Base-by-base conservation (phyloP, 352 stramenopile genomes). In the Globisporangium okanoganense region DNA sequence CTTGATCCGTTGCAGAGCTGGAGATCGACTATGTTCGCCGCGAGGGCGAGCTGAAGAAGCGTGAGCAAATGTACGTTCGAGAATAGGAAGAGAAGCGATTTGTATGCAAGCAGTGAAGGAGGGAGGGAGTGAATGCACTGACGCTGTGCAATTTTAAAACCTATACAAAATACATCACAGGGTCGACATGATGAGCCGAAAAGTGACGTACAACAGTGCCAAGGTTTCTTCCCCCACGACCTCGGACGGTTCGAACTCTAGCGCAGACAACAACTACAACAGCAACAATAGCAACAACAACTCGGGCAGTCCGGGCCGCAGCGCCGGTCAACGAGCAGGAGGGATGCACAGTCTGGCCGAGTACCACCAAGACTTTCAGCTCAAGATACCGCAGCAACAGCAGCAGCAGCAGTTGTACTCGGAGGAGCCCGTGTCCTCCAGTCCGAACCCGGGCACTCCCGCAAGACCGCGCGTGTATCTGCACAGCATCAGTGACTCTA, bases 31-130 rank as follows among this genome's bases (percentile, higher is more conserved):
- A 86, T 45, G 71, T 80, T 64, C 81, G 85, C 50, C 78, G 83
- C n/a, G 85, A 95, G 62, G 72, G 71, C 36, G 85, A 92, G 64
- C 58, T 95, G 27, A 92, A 92, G 64, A 93, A 92, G 69, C 80
- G 85, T 25, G 85, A 95, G 66, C 82, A 91, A 82, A 90, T 93
- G 79, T 86, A 70, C 43, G 69, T 73, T 36, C 50, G 35, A 62
- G 38, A 35, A 18, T 59, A 43, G 22, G 18, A 13, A 56, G 49
- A 18, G 13, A 14, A 41, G 29, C 29, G 29, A 43, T 45, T 33
- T 56, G 49, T 56, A 43, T 56, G 20, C 27, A 12, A 53, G 41
- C 27, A 52, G 29, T 13, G 50, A 43, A 14, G 36, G n/a, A 18
- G 9, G 38, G 18, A 44, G 14, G 6, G 40, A 45, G 40, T 45